Conservation (phyloP, 2,329 filamentous ascomycete genomes). For the Xylariaceae sp. region DNA sequence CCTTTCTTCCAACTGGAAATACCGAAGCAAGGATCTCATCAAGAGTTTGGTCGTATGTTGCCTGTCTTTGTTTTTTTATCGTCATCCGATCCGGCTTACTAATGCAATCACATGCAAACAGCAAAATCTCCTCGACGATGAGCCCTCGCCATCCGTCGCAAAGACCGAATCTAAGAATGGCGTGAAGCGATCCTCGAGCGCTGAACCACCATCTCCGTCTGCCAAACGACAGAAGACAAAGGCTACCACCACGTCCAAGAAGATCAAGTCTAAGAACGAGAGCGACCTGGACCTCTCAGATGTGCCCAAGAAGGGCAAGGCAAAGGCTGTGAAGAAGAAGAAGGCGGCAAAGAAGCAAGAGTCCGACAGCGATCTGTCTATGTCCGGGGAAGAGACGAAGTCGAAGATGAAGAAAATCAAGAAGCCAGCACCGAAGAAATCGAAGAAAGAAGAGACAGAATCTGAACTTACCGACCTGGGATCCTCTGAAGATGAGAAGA, state of each 20-base stretch:
- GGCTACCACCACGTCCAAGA: conserved; percentile 24
- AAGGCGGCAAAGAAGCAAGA: conserved; percentile 19
- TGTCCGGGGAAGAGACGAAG: conserved; percentile 22
- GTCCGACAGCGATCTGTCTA: conserved; percentile 19
- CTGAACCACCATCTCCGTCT: conserved; percentile 33
- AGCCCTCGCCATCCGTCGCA: conserved; percentile 13
- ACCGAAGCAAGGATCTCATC: conserved; percentile 55
- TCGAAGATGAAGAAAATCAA: conserved; percentile 14
- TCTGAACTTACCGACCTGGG: conserved; percentile 20
- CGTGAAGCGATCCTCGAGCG: conserved; percentile 29
- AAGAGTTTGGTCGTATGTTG: conserved; percentile 49
- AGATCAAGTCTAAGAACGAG: conserved; percentile 29
- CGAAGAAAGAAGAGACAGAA: conserved; percentile 21
- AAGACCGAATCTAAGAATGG: conserved; percentile 26
- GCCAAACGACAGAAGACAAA: conserved; percentile 40
- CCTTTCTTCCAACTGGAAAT: conserved; percentile 49
- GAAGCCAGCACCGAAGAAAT: conserved; percentile 13
- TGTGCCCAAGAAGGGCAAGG: conserved; percentile 19
- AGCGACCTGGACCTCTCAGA: conserved; percentile 28
- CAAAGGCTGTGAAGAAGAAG: conserved; percentile 14
- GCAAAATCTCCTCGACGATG: conserved; percentile 17
- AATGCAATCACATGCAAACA: conserved; percentile 16
- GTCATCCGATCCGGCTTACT: conserved; percentile 1
- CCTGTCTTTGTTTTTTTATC: too few species aligned
- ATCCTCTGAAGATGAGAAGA: conserved; percentile 28